Evolutionary conservation across 2,329 filamentous ascomycete genomes (phyloP).

Genomic region (Didymella segeticola): DNA sequence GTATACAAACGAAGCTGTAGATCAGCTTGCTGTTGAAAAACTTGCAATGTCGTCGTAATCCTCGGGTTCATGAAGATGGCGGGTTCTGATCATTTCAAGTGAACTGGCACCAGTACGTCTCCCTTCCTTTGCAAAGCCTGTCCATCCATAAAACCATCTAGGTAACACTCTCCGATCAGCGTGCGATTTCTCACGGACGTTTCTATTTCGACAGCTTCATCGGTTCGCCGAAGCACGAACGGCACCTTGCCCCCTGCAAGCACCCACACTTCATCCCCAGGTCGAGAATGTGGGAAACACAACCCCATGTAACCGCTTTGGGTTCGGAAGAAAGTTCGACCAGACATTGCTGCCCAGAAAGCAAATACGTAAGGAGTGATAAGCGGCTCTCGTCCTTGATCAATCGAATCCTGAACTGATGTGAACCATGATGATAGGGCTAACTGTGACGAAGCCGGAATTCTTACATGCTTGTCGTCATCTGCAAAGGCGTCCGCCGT

Average conservation of each 20-base stretch:
- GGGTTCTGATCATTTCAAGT: neutral
- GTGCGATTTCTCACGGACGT: neutral
- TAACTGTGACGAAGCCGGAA: neutral
- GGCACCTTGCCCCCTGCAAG: slow-evolving; percentile 3
- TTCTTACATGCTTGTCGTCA: neutral
- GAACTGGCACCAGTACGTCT: neutral
- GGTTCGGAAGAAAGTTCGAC: neutral
- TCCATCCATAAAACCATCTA: slow-evolving; percentile 7
- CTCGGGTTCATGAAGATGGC: no score
- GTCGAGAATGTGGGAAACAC: slow-evolving; percentile 1
- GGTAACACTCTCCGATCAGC: slow-evolving; percentile 2
- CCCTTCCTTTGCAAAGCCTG: neutral
- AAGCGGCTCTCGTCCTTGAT: neutral
- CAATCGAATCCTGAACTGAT: neutral
- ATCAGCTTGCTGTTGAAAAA: no score
- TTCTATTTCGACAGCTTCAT: neutral
- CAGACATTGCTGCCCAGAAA: neutral
- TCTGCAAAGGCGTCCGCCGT: neutral
- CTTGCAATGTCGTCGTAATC: neutral
- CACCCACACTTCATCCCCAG: slow-evolving; percentile 7
- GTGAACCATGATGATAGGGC: neutral
- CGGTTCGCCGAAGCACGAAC: neutral
- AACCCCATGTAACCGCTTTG: neutral
- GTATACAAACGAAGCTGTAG: no score
- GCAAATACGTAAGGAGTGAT: neutral